Evolutionary conservation across 2,329 filamentous ascomycete genomes (phyloP), one percentile per base, ranked within the genome.

Genomic region (Exophiala sideris): DNA sequence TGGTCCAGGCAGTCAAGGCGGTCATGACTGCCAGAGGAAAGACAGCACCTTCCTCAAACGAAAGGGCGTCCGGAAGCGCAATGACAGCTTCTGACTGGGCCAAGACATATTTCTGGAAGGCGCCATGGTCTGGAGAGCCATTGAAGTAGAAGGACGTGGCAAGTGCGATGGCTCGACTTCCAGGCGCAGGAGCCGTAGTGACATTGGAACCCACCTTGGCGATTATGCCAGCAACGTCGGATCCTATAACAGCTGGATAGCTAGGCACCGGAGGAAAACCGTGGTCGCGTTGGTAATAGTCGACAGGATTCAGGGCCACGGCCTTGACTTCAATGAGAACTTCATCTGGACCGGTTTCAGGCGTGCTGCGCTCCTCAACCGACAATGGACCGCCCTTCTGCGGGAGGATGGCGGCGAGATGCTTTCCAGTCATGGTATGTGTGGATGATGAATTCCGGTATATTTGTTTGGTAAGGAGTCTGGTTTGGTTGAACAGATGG

Each of bases 291-390:
- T 47, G 41, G 32, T 48, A 49, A 57, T 59, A 53, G 49, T 75
- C 73, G 44, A 70, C 63, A 8, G 72, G 72, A 56, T 76, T 76
- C 39, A 76, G 59, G 5, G 71, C 73, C 14, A 73, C 60, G 12
- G 72, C 68, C 12, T 69, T 65, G 56, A 73, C 67, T 57, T 72
- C 64, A 60, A 76, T 67, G 14, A 74, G 70, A 42, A 75, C 47
- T 18, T 75, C 70, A 10, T 65, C 57, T 0, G 70, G 67, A 7
- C 68, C 67, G 68, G 1, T 59, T 55, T 24, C 65, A 65, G 2
- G 69, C 0, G 76, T 79, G 1, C 65, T 57, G 3, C 74, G 73
- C 10, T 65, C 21, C 51, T 67, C 68, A 38, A 77, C 11, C 52
- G 69, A 45, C 24, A 77, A 71, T 11, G 70, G 68, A 9, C 68